A percentile compares a stretch with the other conserved stretches of the same genome.
phyloP scores from a whole-genome alignment of 192 early-diverging fungal genomes.

The Coemansia guatemalensis region DNA sequence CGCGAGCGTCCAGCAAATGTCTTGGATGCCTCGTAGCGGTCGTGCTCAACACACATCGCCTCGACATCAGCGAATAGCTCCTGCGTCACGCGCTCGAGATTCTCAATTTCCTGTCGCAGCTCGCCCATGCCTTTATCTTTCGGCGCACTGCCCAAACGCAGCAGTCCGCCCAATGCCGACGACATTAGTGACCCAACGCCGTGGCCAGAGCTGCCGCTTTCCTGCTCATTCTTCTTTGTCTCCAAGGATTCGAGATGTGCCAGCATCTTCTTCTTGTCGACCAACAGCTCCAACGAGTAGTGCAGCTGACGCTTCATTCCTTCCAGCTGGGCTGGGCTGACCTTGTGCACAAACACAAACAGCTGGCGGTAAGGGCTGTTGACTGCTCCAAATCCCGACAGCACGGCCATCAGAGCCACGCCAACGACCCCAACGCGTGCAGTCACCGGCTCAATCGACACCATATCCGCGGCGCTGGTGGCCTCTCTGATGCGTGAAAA shows the following conservation, averaged over 20 bases:
- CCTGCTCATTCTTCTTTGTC: conserved; percentile 16
- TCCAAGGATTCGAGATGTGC: conserved; percentile 39
- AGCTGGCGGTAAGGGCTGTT: conserved; percentile 87
- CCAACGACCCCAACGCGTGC: conserved; percentile 86
- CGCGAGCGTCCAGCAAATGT: conserved; percentile 78
- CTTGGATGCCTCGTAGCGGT: conserved; percentile 59
- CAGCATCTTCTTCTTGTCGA: conserved; percentile 66
- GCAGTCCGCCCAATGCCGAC: conserved; percentile 26
- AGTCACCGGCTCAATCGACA: conserved; percentile 68
- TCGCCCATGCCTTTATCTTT: conserved; percentile 25
- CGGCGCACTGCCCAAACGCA: conserved; percentile 18
- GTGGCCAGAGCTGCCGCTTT: conserved; percentile 1
- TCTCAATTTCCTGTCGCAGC: conserved; percentile 48
- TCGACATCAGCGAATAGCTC: conserved; percentile 81
- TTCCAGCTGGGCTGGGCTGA: conserved; percentile 47
- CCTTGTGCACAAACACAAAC: conserved; percentile 75
- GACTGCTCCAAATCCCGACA: conserved; percentile 95
- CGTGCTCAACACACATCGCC: conserved; percentile 72
- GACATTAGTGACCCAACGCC: conserved; percentile 23
- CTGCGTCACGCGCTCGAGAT: conserved; percentile 62
- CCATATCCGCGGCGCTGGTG: conserved; percentile 42
- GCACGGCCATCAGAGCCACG: conserved; percentile 87
- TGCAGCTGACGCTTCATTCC: conserved; percentile 68
- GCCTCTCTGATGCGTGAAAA: conserved; percentile 45
- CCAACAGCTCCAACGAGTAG: conserved; percentile 64